These are phyloP conservation scores for Diaporthe capsici DNA, from an alignment of 2,329 filamentous ascomycete genomes.

Conservation along the genomic window DNA sequence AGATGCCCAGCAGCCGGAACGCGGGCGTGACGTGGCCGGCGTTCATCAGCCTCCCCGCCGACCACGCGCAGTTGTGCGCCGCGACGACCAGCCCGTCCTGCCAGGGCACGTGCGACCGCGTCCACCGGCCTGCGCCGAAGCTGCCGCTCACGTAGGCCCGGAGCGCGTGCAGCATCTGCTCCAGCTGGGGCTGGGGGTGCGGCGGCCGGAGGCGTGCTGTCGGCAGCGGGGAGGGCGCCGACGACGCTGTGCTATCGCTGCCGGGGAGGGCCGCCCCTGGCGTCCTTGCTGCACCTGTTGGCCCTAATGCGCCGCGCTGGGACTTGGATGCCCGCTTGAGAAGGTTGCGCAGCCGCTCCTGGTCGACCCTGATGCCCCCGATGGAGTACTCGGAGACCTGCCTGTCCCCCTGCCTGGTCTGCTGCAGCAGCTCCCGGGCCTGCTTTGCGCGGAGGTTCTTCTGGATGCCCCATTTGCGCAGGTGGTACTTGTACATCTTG, in stretches of 20 bases:
- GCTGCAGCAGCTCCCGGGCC: slow-evolving; percentile 23
- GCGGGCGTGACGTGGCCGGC: slow-evolving; percentile 20
- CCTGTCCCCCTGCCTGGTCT: slow-evolving; percentile 16
- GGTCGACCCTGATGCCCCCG: slow-evolving; percentile 25
- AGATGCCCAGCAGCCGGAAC: slow-evolving; percentile 14
- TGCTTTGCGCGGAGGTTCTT: slow-evolving; percentile 34
- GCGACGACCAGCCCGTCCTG: slow-evolving; percentile 14
- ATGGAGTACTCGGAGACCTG: not conserved
- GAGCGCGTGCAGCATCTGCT: slow-evolving; percentile 15
- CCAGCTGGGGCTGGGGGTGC: not conserved
- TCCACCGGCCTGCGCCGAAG: slow-evolving; percentile 29
- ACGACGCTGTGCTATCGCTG: not conserved
- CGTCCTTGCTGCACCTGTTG: not conserved
- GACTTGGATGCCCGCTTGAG: slow-evolving; percentile 16
- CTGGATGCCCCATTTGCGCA: slow-evolving; percentile 33
- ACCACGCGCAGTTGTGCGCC: slow-evolving; percentile 27
- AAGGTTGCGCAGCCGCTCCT: slow-evolving; percentile 10
- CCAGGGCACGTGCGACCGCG: slow-evolving; percentile 24
- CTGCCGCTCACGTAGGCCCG: slow-evolving; percentile 28
- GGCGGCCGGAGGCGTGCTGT: not conserved
- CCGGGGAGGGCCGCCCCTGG: not conserved
- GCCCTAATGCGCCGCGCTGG: not conserved
- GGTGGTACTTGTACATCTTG: slow-evolving; percentile 35
- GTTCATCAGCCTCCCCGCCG: slow-evolving; percentile 30
- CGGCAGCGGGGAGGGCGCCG: not conserved